Evolutionary conservation across 2,329 filamentous ascomycete genomes (phyloP).

Genomic region (Knufia petricola): DNA sequence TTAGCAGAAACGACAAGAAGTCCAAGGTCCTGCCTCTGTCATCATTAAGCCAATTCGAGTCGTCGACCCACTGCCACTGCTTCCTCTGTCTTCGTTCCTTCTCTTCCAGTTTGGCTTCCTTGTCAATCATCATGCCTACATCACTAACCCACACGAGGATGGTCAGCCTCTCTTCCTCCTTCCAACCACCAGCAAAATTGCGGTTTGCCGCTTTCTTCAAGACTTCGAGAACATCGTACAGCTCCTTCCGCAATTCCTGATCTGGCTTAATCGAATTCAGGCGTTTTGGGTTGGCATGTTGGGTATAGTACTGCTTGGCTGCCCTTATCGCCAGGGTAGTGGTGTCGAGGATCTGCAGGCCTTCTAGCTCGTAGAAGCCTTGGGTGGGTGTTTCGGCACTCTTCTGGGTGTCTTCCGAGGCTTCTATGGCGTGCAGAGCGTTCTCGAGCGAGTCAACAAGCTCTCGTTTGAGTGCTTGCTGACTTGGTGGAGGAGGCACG

Average conservation of each 20-base stretch:
- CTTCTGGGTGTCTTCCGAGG: conserved; percentile 24
- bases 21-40: conserved; percentile 70
- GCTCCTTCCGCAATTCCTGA: conserved; percentile 70
- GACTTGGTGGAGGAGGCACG: conserved; percentile 73
- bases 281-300: conserved; percentile 77
- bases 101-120: conserved; percentile 68
- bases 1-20: conserved; percentile 66
- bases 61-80: conserved; percentile 67
- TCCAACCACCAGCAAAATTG: conserved; percentile 74
- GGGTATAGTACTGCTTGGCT: conserved; percentile 92
- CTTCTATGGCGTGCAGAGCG: conserved; percentile 55
- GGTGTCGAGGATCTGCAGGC: conserved; percentile 83
- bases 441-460: conserved; percentile 59
- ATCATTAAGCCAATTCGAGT: conserved; percentile 54
- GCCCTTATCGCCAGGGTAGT: conserved; percentile 92
- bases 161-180: conserved; percentile 62
- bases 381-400: conserved; percentile 41
- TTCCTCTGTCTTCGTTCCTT: conserved; percentile 62
- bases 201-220: conserved; percentile 84
- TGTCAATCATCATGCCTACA: conserved; percentile 64
- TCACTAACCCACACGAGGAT: conserved; percentile 72
- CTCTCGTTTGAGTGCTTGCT: conserved; percentile 64
- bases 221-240: conserved; percentile 79
- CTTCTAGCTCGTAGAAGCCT: conserved; percentile 78
- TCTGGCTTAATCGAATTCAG: conserved; percentile 82